These are phyloP conservation scores for Amaranthus hypochondriacus DNA, from an alignment of 148 eudicot genomes.

Conservation along the genomic window DNA sequence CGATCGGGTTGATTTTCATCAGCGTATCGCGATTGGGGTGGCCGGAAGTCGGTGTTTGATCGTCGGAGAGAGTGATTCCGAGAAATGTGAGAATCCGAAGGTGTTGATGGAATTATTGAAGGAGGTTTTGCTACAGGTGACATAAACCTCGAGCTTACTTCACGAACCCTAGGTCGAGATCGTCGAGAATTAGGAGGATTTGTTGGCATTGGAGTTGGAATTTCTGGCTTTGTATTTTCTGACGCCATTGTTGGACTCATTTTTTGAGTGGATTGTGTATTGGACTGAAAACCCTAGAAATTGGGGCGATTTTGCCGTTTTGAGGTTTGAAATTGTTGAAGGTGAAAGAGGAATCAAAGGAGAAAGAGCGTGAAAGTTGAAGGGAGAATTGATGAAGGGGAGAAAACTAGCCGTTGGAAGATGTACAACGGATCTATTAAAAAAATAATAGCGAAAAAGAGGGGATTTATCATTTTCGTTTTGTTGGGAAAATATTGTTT, in stretches of 20 bases:
- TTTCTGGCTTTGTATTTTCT: constrained; percentile 27
- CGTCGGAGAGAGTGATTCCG: constrained; percentile 26
- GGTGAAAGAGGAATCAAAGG: neutral
- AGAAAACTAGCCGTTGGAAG: neutral
- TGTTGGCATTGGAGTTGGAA: constrained; percentile 18
- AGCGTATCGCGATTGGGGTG: constrained; percentile 1
- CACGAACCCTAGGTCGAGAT: constrained; percentile 62
- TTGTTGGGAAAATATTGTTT: too few species aligned
- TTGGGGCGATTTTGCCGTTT: neutral
- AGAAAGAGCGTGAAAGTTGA: neutral
- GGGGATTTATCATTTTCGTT: too few species aligned
- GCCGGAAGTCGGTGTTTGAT: constrained; percentile 45
- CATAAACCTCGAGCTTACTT: constrained; percentile 85
- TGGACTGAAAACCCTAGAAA: neutral
- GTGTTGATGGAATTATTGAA: constrained; percentile 27
- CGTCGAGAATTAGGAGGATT: constrained; percentile 47
- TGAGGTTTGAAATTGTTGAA: neutral
- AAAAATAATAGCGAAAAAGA: too few species aligned
- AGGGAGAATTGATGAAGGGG: neutral
- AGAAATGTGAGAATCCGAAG: constrained; percentile 23
- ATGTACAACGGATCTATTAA: neutral
- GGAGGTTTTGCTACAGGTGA: constrained; percentile 35
- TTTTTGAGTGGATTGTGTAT: neutral
- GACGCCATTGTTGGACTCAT: constrained; percentile 22
- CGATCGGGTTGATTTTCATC: constrained; percentile 46